Evolutionary conservation across 169 alveolate species (phyloP), one percentile per base, ranked within the genome.

Genomic region (Cryptosporidium ryanae): DNA sequence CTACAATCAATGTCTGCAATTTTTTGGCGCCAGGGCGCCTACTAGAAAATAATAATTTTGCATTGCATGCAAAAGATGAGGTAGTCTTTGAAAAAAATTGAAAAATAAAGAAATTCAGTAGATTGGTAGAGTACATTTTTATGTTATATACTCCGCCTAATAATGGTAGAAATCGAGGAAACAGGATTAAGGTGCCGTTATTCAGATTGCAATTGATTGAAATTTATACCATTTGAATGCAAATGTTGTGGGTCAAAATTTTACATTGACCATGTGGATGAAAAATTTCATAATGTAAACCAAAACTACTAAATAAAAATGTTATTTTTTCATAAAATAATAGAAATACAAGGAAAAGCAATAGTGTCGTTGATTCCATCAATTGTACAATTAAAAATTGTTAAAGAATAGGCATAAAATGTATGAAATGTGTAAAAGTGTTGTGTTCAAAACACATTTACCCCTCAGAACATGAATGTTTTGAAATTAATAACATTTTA

Each of bases 121-220:
- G n/a, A 38, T 38, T 38, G 8, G 3, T 38, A 10, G 46, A 6
- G 46, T 0, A 38, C 8, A 38, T 38, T 10, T 38, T 38, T 38
- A 38, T 38, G 46, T 38, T 38, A 38, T 38, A 38, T 38, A 6
- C 46, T 6, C 1, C 46, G n/a, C n/a, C 0, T 13, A 55, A 55
- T 2, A 76, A 55, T 76, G 87, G 49, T 43, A n/a, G 87, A 76
- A 59, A 38, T 76, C 34, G 87, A 76, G 25, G 87, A 57, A 23
- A 32, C 59, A 32, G 87, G 87, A n/a, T 25, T 21, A 12, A 76
- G 32, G 32, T 76, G 87, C 29, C 38, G 64, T 10, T 17, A 38
- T 59, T 2, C 29, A 21, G 87, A 76, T 17, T 76, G 87, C 17
- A 76, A 44, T 10, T 38, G 10, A 10, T 32, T 76, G 17, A 63